Conservation (phyloP, 202 grass and related monocot species). For the Carex arenaria region DNA sequence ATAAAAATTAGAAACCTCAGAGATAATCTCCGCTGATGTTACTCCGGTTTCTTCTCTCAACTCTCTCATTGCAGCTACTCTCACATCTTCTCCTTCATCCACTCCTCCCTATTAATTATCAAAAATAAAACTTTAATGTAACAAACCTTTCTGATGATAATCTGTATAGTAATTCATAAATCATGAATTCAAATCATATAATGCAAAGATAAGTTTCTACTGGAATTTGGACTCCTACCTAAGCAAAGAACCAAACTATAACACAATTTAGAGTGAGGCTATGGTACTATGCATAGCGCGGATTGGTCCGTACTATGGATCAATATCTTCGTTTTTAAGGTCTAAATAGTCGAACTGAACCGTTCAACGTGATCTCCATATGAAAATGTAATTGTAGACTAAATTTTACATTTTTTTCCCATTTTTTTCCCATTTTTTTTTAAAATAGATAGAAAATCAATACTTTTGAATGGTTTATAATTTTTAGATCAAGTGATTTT, state of each 20-base stretch:
- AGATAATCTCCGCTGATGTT: slow-evolving; percentile 60
- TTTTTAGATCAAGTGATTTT: too few species aligned
- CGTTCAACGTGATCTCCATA: too few species aligned
- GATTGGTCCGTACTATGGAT: too few species aligned
- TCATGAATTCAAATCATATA: background rate
- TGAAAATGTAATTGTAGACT: too few species aligned
- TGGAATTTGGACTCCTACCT: background rate
- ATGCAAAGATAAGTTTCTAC: background rate
- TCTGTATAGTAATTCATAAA: background rate
- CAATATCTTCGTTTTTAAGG: too few species aligned
- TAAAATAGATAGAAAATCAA: too few species aligned
- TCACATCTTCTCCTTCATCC: slow-evolving; percentile 67
- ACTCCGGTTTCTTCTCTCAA: slow-evolving; percentile 81
- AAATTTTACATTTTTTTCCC: too few species aligned
- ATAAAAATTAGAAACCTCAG: slow-evolving; percentile 39
- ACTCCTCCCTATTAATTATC: slow-evolving; percentile 56
- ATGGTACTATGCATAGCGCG: too few species aligned
- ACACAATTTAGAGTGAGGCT: background rate
- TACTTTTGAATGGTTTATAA: too few species aligned
- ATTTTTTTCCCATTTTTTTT: too few species aligned
- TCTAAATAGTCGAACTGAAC: too few species aligned
- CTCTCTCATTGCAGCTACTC: slow-evolving; percentile 49
- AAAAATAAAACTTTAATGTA: background rate
- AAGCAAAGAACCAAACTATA: background rate
- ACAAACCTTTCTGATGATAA: background rate